These are phyloP conservation scores for Spongospora subterranea DNA, from an alignment of 208 protist species.

Conservation along the genomic window DNA sequence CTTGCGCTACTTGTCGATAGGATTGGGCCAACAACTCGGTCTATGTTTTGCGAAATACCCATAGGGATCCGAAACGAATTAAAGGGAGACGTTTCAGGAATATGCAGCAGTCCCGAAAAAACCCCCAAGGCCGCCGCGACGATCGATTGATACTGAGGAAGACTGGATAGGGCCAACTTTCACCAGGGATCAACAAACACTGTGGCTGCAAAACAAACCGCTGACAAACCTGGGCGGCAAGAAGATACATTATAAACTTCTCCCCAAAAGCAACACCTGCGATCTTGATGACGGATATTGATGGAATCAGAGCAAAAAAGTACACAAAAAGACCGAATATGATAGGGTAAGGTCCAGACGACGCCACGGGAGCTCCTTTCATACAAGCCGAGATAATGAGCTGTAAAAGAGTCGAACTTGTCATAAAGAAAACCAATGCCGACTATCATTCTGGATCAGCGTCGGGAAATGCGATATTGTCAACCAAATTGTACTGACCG, in stretches of 20 bases:
- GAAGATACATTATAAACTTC: background rate
- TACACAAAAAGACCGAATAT: conserved; percentile 29
- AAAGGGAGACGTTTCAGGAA: background rate
- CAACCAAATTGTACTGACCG: background rate
- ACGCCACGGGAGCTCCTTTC: background rate
- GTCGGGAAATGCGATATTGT: background rate
- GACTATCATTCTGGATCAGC: background rate
- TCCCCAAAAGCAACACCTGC: background rate
- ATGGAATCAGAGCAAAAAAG: background rate
- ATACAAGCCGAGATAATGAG: background rate
- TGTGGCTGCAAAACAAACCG: too few relatives aligned
- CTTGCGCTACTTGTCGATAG: background rate
- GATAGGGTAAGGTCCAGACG: conserved; percentile 19
- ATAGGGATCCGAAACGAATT: background rate
- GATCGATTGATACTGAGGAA: background rate
- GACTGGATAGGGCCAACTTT: conserved; percentile 17
- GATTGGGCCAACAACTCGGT: background rate
- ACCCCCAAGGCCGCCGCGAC: background rate
- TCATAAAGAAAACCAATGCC: background rate
- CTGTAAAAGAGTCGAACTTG: background rate
- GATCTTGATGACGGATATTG: background rate
- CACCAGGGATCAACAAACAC: background rate
- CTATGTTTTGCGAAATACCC: background rate
- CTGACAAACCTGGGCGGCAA: background rate
- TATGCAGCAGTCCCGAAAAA: conserved; percentile 39